Evolutionary conservation across 176 grass and related monocot species (phyloP).

Genomic region (Carex myosuroides): DNA sequence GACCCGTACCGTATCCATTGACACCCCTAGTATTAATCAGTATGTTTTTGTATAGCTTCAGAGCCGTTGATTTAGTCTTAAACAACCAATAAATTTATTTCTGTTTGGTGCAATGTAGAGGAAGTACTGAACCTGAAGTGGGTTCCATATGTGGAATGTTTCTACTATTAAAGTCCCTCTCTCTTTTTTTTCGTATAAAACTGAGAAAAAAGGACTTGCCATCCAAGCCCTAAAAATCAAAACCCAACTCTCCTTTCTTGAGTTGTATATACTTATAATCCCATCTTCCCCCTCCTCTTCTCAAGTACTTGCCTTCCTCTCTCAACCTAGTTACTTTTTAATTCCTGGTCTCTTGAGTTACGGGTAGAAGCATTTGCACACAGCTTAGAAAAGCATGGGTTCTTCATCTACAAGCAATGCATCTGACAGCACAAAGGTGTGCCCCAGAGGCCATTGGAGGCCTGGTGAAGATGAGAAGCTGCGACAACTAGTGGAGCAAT

Average conservation of each 20-base stretch:
- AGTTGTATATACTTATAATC: slow-evolving; percentile 20
- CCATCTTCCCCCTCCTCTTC: slow-evolving; percentile 7
- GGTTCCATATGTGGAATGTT: slow-evolving; percentile 15
- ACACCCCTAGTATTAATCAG: too few species aligned
- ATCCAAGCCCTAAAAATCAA: slow-evolving; percentile 52
- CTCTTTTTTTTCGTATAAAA: slow-evolving; percentile 57
- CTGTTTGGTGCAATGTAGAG: slow-evolving; percentile 3
- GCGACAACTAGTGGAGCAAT: slow-evolving; percentile 61
- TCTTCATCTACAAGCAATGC: slow-evolving; percentile 50
- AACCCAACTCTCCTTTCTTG: background rate
- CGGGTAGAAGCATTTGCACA: slow-evolving; percentile 1
- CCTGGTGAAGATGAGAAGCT: slow-evolving; percentile 82
- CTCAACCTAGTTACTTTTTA: background rate
- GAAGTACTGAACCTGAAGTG: background rate
- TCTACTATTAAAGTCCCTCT: background rate
- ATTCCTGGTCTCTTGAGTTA: slow-evolving; percentile 1
- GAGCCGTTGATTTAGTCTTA: background rate
- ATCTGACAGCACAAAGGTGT: slow-evolving; percentile 49
- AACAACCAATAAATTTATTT: background rate
- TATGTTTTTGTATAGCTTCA: background rate
- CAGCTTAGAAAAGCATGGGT: slow-evolving; percentile 22
- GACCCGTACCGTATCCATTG: too few species aligned
- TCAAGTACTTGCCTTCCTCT: background rate
- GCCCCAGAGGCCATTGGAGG: slow-evolving; percentile 78
- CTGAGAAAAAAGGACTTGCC: slow-evolving; percentile 64